Conservation (phyloP, 2,329 filamentous ascomycete genomes). For the Penicillium sp. region DNA sequence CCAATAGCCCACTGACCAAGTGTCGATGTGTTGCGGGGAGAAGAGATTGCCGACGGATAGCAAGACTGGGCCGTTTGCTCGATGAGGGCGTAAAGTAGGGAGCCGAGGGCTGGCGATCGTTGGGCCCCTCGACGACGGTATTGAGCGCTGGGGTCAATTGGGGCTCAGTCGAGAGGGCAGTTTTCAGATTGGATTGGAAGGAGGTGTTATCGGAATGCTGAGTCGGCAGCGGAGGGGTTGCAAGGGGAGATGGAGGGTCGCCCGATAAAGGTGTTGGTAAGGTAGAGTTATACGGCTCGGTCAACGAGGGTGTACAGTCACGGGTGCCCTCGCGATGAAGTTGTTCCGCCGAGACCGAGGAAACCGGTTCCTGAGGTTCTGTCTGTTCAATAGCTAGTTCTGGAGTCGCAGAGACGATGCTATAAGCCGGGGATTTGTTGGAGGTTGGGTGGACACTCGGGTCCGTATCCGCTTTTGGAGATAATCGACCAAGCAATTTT, state of each 20-base stretch:
- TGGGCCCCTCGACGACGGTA: slow-evolving; percentile 29
- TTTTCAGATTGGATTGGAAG: slow-evolving; percentile 21
- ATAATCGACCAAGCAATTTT: slow-evolving; percentile 42
- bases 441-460: slow-evolving; percentile 27
- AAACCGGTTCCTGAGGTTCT: slow-evolving; percentile 5
- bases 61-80: slow-evolving; percentile 37
- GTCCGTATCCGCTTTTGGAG: slow-evolving; percentile 33
- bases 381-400: slow-evolving; percentile 12
- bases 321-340: slow-evolving; percentile 10
- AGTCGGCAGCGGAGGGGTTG: slow-evolving; percentile 21
- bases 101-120: slow-evolving; percentile 13
- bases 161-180: slow-evolving; percentile 18
- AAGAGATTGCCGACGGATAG: slow-evolving; percentile 42
- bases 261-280: slow-evolving; percentile 27
- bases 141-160: slow-evolving; percentile 30
- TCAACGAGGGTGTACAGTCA: slow-evolving; percentile 12
- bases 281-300: slow-evolving; percentile 24
- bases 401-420: slow-evolving; percentile 25
- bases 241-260: slow-evolving; percentile 21
- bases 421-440: slow-evolving; percentile 25
- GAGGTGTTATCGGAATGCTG: slow-evolving; percentile 25
- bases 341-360: slow-evolving; percentile 15
- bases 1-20: slow-evolving; percentile 38
- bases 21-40: slow-evolving; percentile 43
- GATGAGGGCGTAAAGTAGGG: slow-evolving; percentile 18